Base-by-base conservation (phyloP, 139 green algal genomes). In the Desmodesmus armatus region DNA sequence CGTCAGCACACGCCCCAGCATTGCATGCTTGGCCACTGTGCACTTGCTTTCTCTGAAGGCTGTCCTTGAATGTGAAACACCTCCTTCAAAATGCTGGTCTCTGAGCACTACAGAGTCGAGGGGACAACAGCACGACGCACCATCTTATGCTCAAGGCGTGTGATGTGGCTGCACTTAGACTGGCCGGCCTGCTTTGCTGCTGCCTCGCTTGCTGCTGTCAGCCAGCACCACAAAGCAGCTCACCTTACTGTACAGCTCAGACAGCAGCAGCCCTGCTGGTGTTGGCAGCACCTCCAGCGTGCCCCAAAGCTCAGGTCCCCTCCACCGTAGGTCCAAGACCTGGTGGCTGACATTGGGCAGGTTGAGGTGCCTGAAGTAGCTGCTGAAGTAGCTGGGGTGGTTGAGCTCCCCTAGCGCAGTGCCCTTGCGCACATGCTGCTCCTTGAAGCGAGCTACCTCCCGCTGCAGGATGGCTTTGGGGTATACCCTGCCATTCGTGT, bases 401-500 rank as follows among this genome's bases (percentile, higher is more conserved):
- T 95, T 91, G 44, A 95, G 81, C 74, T 95, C 92, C 7, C 92
- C 92, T 1, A 95, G 82, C 1, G 92, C 92, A 9, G 89, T 94
- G 72, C 88, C 89, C 1, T 35, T 29, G 6, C 29, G 0, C 0
- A 95, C 81, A 47, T 94, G 89, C 40, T 90, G 70, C 0, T 70
- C 31, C 62, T 88, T 58, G 66, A 87, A 95, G n/a, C 85, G 85
- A 0, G 55, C 25, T 3, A 93, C 92, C 53, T 95, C 92, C 17
- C 92, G 87, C 44, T 91, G 80, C 25, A 95, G 69, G 3, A 95
- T 86, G 29, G 87, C 90, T 88, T 93, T 94, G 44, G 93, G 91
- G 53, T 95, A 96, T 1, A 94, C 75, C 13, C 93, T 76, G 35
- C 90, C 89, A 89, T 96, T 96, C 23, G 89, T 92, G 49, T 94